Evolutionary conservation across 108 stramenopile species (phyloP).

Genomic region (Discostella stelligeroides): DNA sequence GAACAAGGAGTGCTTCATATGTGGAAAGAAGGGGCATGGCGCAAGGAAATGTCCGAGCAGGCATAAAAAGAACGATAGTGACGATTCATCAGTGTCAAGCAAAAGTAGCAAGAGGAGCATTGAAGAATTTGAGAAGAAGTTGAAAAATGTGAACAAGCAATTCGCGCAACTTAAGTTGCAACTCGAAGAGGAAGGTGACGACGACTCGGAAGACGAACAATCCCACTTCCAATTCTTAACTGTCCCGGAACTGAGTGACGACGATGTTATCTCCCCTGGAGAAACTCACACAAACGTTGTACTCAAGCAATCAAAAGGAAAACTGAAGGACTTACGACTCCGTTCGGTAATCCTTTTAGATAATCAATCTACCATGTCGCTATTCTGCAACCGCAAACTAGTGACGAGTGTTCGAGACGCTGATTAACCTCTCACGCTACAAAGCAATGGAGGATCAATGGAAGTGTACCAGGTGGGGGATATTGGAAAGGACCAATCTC

Average conservation of each 20-base stretch:
- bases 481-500: neutral
- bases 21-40: slow-evolving; percentile 14
- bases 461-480: neutral
- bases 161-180: neutral
- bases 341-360: slow-evolving; percentile 5
- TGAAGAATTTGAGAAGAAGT: slow-evolving; percentile 10
- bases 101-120: neutral
- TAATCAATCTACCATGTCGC: slow-evolving; percentile 16
- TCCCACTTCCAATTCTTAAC: slow-evolving; percentile 11
- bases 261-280: too few species aligned
- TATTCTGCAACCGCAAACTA: slow-evolving; percentile 8
- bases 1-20: slow-evolving; percentile 6
- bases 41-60: neutral
- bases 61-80: neutral
- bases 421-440: neutral
- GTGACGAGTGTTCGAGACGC: neutral
- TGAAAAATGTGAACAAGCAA: slow-evolving; percentile 6
- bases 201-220: neutral
- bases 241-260: too few species aligned
- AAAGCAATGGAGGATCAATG: slow-evolving; percentile 5
- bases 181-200: neutral
- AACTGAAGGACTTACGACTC: slow-evolving; percentile 1
- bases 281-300: neutral
- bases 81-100: slow-evolving; percentile 1
- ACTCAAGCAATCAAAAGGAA: neutral